Evolutionary conservation across 2,329 filamentous ascomycete species (phyloP), one percentile per base, ranked within the genome.

Genomic region (Pseudofabraea citricarpa): DNA sequence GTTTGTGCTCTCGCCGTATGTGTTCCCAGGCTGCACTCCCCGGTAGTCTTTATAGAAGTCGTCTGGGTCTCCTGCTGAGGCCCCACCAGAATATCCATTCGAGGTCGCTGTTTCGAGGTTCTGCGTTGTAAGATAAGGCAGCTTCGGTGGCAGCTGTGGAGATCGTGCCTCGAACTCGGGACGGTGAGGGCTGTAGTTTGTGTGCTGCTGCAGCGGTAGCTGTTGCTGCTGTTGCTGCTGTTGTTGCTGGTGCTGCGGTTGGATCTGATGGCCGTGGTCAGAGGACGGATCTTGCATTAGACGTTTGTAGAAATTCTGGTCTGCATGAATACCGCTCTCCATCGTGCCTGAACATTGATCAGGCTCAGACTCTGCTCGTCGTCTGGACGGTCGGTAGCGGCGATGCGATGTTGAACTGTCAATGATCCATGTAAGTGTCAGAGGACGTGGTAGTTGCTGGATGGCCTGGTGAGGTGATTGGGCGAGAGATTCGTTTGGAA

Each of bases 31-130:
- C 45, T 64, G 61, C 26, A 60, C 58, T 42, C 65, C 57, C 41
- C 60, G 61, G 56, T 69, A 69, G 35, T 66, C 64, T 52, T 70
- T 66, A 54, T 75, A 76, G 58, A 71, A 75, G 16, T 74, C 71
- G 59, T 71, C 70, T 27, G 72, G 73, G 21, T 44, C 53, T 38
- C 47, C 51, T 40, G 43, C 50, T 40, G 47, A 50, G 40, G 32
- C 55, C 37, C 42, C 27, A 32, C 38, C 49, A 23, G 39, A 37
- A 45, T 49, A 58, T 36, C 50, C 56, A 54, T 57, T 54, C 41
- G 52, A 23, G 10, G 48, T 51, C 7, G 47, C 42, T 15, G 49
- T 51, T 32, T 55, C 49, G 12, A 59, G 36, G 22, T 60, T 60
- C 33, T 54, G 48, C 12, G 53, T 50, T 7, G 56, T 58, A 38